Evolutionary conservation across 2,329 filamentous ascomycete species (phyloP).

Genomic region (Ophiostoma triangulosporum): DNA sequence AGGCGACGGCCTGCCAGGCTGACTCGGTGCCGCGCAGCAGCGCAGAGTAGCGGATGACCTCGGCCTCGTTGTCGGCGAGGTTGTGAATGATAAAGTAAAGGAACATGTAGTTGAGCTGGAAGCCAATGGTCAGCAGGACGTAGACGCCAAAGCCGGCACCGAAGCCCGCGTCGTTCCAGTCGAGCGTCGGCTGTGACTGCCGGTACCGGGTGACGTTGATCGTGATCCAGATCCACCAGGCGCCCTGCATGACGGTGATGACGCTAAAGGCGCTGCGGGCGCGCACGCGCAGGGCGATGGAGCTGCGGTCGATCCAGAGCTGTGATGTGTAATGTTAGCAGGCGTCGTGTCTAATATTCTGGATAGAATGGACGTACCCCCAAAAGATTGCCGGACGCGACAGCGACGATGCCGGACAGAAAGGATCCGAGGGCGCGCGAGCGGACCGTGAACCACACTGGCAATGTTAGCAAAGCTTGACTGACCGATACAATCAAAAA

Average conservation of each 20-base stretch:
- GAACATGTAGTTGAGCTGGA: slow-evolving; percentile 63
- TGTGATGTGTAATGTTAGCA: slow-evolving; percentile 14
- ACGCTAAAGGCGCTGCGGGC: slow-evolving; percentile 40
- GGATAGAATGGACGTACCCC: slow-evolving; percentile 40
- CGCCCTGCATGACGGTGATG: slow-evolving; percentile 46
- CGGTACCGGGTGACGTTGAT: slow-evolving; percentile 49
- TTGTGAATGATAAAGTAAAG: slow-evolving; percentile 60
- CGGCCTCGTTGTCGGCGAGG: slow-evolving; percentile 44
- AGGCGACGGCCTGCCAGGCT: slow-evolving; percentile 59
- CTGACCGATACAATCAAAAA: too few species aligned
- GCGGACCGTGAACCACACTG: slow-evolving; percentile 56
- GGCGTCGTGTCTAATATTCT: too few species aligned
- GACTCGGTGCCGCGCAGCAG: slow-evolving; percentile 58
- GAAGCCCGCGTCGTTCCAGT: slow-evolving; percentile 52
- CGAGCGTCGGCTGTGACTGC: slow-evolving; percentile 43
- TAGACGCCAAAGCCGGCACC: slow-evolving; percentile 54
- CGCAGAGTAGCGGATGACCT: slow-evolving; percentile 55
- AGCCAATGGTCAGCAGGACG: slow-evolving; percentile 51
- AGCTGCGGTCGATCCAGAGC: slow-evolving; percentile 45
- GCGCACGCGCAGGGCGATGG: slow-evolving; percentile 38
- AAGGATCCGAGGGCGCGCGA: slow-evolving; percentile 58
- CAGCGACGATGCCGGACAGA: slow-evolving; percentile 52
- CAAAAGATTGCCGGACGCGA: slow-evolving; percentile 51
- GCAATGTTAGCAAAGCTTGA: not conserved
- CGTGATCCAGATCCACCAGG: slow-evolving; percentile 61